A percentile compares a stretch with the other conserved stretches of the same genome.
These are phyloP conservation scores for Melastoma malabathricum DNA, from an alignment of 345 rosid species.

Conservation along the genomic window DNA sequence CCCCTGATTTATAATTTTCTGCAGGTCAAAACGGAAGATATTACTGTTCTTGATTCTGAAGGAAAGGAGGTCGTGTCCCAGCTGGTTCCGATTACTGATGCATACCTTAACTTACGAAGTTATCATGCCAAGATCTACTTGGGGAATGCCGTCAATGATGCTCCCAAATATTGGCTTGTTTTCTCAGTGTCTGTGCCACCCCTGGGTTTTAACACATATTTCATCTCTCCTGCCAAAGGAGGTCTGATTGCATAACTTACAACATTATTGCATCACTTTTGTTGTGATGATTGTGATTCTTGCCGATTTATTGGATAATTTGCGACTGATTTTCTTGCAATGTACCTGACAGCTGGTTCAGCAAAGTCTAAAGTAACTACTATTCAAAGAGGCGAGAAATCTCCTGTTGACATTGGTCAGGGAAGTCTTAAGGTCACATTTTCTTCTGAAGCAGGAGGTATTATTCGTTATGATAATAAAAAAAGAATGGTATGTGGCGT, in stretches of 20 bases:
- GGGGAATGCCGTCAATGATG: slow-evolving; percentile 36
- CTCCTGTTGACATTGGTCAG: slow-evolving; percentile 48
- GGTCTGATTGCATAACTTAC: slow-evolving; percentile 26
- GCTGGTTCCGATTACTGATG: slow-evolving; percentile 60
- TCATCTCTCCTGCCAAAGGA: slow-evolving; percentile 46
- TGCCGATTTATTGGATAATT: too few relatives aligned
- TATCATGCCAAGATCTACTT: slow-evolving; percentile 65
- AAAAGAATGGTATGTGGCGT: slow-evolving; percentile 42
- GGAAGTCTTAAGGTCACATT: slow-evolving; percentile 58
- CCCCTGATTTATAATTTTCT: slow-evolving; percentile 5
- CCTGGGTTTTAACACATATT: slow-evolving; percentile 80
- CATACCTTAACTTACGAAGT: slow-evolving; percentile 39
- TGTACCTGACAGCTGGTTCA: slow-evolving; percentile 13
- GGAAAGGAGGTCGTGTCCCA: slow-evolving; percentile 79
- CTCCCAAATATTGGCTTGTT: slow-evolving; percentile 79
- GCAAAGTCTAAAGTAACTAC: slow-evolving; percentile 39
- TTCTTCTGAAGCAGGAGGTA: slow-evolving; percentile 33
- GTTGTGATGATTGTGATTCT: too few relatives aligned
- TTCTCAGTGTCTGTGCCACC: slow-evolving; percentile 74
- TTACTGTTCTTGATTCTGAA: slow-evolving; percentile 59
- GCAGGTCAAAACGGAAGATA: slow-evolving; percentile 52
- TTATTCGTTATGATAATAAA: slow-evolving; percentile 35
- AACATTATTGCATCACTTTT: slow-evolving; percentile 5
- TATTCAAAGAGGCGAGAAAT: slow-evolving; percentile 23
- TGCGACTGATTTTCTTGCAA: too few relatives aligned